These are phyloP conservation scores for Pleurotus pulmonarius DNA, from an alignment of 768 basidiomycete species.

Conservation along the genomic window DNA sequence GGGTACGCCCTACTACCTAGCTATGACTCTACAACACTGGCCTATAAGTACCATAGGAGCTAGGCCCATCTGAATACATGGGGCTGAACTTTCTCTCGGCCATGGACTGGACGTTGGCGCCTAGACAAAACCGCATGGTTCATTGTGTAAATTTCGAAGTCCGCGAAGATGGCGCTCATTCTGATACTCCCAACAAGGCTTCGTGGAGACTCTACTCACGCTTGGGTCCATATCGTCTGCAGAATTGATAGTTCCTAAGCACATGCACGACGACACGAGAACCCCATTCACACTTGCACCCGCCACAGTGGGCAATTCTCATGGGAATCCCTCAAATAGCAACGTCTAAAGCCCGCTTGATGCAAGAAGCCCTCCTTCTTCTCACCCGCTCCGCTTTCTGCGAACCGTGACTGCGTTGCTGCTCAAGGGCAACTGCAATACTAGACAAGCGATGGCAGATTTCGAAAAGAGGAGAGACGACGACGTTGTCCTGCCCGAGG, in stretches of 20 bases:
- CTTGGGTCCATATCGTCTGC: not conserved
- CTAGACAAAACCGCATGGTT: no score
- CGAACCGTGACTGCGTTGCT: not conserved
- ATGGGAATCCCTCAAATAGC: constrained; percentile 3
- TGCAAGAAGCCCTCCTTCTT: constrained; percentile 2
- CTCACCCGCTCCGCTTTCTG: not conserved
- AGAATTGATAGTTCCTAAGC: constrained; percentile 14
- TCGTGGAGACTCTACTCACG: not conserved
- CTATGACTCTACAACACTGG: no score
- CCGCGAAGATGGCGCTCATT: no score
- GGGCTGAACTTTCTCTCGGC: no score
- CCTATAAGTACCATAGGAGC: no score
- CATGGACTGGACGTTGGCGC: no score
- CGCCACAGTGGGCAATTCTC: not conserved
- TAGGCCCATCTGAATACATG: no score
- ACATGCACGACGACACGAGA: constrained; percentile 11
- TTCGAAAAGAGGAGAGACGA: not conserved
- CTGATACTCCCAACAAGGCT: no score
- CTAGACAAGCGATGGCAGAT: not conserved
- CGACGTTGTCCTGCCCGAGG: constrained; percentile 2
- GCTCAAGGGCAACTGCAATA: not conserved
- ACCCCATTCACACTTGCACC: not conserved
- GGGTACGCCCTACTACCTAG: no score
- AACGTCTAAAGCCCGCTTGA: not conserved
- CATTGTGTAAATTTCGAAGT: no score